These are phyloP conservation scores for Syncephalastrum monosporum DNA, from an alignment of 371 early-diverging fungal species.

Conservation along the genomic window DNA sequence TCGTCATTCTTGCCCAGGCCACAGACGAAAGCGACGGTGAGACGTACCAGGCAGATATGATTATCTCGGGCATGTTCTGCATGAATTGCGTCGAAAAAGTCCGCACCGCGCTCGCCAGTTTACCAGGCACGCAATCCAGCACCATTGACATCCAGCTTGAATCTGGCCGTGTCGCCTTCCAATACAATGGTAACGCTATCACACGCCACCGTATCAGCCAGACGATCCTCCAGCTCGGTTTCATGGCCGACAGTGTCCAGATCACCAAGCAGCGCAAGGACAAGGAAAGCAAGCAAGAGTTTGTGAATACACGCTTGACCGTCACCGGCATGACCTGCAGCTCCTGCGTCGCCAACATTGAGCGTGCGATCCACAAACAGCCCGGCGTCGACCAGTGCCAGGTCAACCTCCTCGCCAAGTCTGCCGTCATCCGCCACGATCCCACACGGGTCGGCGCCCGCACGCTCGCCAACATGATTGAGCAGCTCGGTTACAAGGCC, in stretches of 20 bases:
- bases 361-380: conserved; percentile 49
- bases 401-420: conserved; percentile 68
- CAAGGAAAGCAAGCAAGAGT: conserved; percentile 8
- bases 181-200: conserved; percentile 29
- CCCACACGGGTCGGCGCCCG: conserved; percentile 49
- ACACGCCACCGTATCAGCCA: conserved; percentile 39
- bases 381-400: conserved; percentile 59
- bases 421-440: conserved; percentile 61
- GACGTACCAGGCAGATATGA: conserved; percentile 26
- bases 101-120: conserved; percentile 32
- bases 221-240: conserved; percentile 45
- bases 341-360: conserved; percentile 78
- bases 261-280: conserved; percentile 28
- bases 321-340: conserved; percentile 85
- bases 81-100: conserved; percentile 61
- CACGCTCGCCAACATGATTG: conserved; percentile 53
- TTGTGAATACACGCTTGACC: conserved; percentile 43
- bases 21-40: not conserved
- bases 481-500: conserved; percentile 62
- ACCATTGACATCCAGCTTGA: conserved; percentile 46
- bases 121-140: conserved; percentile 33
- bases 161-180: conserved; percentile 46
- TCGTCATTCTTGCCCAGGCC: conserved; percentile 26
- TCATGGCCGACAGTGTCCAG: conserved; percentile 54
- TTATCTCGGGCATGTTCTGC: conserved; percentile 71